Evolutionary conservation across 176 grass and related monocot species (phyloP).

Genomic region (Echinochloa phyllopogon): DNA sequence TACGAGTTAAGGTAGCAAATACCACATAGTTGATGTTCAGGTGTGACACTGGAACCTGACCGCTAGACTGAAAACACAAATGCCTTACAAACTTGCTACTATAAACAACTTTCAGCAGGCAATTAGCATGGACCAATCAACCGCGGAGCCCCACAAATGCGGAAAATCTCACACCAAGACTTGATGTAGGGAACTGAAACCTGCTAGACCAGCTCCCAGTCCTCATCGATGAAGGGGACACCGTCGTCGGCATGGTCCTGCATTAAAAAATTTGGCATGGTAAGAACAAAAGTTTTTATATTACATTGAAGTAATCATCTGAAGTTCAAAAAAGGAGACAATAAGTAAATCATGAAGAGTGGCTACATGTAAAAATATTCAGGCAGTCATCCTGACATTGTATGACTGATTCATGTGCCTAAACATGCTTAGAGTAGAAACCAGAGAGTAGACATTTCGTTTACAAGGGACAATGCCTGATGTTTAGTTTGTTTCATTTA

Average conservation of each 20-base stretch:
- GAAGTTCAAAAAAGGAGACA: not conserved
- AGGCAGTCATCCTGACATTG: not conserved
- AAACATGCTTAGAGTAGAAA: not conserved
- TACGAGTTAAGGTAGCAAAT: constrained; percentile 48
- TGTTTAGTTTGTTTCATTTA: not conserved
- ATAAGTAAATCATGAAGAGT: not conserved
- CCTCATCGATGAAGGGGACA: constrained; percentile 42
- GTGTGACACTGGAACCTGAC: constrained; percentile 39
- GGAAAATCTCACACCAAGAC: constrained; percentile 38
- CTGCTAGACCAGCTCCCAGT: constrained; percentile 59
- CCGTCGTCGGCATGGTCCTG: constrained; percentile 39
- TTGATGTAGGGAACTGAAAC: constrained; percentile 28
- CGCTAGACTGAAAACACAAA: constrained; percentile 52
- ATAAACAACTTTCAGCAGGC: constrained; percentile 43
- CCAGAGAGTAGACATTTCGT: not conserved
- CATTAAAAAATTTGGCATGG: not conserved
- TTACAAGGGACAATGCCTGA: not conserved
- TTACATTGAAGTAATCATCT: not conserved
- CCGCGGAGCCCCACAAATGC: constrained; percentile 19
- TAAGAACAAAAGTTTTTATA: constrained; percentile 20
- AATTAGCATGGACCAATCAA: constrained; percentile 47
- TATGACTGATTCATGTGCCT: not conserved
- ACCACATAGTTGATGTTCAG: constrained; percentile 36
- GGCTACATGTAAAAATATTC: not conserved
- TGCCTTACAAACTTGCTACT: constrained; percentile 51